phyloP scores from a whole-genome alignment of 495 filamentous ascomycete species.

The Penicillium maclennaniae region DNA sequence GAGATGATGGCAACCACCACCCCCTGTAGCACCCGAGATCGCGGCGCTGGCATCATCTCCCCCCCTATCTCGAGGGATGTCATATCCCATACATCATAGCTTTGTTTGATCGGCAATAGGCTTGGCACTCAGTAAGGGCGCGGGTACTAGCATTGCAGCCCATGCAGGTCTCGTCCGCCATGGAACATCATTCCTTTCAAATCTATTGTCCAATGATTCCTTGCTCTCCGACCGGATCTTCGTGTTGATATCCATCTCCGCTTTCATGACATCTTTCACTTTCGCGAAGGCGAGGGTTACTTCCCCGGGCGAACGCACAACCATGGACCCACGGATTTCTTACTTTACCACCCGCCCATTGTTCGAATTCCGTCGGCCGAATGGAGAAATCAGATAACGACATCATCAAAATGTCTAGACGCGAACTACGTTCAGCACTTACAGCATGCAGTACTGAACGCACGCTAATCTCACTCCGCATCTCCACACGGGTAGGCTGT shows the following conservation, averaged over 20 bases:
- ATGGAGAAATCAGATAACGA: constrained; percentile 1
- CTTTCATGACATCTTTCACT: constrained; percentile 26
- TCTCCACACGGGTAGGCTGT: constrained; percentile 17
- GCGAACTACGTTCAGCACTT: background rate
- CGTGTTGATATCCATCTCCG: constrained; percentile 1
- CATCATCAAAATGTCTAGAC: background rate
- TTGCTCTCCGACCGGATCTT: background rate
- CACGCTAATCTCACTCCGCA: constrained; percentile 22
- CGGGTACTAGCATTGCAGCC: constrained; percentile 12
- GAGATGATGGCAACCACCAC: constrained; percentile 23
- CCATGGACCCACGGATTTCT: constrained; percentile 15
- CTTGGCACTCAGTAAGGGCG: constrained; percentile 22
- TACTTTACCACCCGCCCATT: constrained; percentile 10
- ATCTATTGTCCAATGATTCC: background rate
- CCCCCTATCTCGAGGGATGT: background rate
- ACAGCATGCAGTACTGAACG: constrained; percentile 6
- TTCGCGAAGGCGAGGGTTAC: constrained; percentile 2
- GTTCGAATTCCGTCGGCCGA: constrained; percentile 13
- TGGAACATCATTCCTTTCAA: constrained; percentile 18
- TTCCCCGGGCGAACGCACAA: constrained; percentile 2
- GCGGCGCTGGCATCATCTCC: background rate
- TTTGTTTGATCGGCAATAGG: background rate
- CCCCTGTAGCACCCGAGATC: background rate
- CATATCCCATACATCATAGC: constrained; percentile 2
- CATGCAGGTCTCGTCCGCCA: constrained; percentile 10